Evolutionary conservation across 257 asterid species (phyloP), one percentile per base, ranked within the genome.

Genomic region (Paulownia fortunei): DNA sequence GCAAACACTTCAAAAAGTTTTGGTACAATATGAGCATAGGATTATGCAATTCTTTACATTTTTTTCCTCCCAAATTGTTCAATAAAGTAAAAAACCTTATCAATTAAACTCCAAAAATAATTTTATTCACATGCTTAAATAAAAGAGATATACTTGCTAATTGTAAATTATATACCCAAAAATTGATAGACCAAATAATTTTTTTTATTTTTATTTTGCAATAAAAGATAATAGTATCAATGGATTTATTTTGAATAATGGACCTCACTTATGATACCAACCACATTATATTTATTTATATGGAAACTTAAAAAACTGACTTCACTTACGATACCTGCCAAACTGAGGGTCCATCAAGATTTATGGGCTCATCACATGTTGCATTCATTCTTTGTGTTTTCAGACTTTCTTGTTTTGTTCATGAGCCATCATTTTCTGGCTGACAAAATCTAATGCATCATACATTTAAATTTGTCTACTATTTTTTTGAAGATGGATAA

Each of bases 371-470:
- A 72, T 79, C 81, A 67, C 75, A 72, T 13, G 78, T 66, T 80
- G 76, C 78, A 52, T 80, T 79, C 47, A 77, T 39, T 78, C 68
- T 73, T 42, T 74, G 72, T 55, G 74, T 65, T 69, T 71, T 69
- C 59, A 39, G 76, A 65, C 19, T 30, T 73, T 36, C 23, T 41
- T 76, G 79, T 78, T 69, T 76, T 60, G 76, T 30, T 52, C 60
- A 82, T 64, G 80, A 86, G 60, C 81, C 80, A 81, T 84, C 90
- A 58, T 84, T 86, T 84, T 84, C 86, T 69, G 11, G 46, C 90
- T 81, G 83, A 73, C 85, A 76, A 66, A 67, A 76, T 77, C 83
- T 77, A 79, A 60, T 71, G 63, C 61, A 63, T 46, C 51, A 37
- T 60, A 26, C 19, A 46, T 24, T 7, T 58, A 68, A 13, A 55